Conservation (phyloP, 148 eudicot genomes). For the Tetragonia tetragonoides region DNA sequence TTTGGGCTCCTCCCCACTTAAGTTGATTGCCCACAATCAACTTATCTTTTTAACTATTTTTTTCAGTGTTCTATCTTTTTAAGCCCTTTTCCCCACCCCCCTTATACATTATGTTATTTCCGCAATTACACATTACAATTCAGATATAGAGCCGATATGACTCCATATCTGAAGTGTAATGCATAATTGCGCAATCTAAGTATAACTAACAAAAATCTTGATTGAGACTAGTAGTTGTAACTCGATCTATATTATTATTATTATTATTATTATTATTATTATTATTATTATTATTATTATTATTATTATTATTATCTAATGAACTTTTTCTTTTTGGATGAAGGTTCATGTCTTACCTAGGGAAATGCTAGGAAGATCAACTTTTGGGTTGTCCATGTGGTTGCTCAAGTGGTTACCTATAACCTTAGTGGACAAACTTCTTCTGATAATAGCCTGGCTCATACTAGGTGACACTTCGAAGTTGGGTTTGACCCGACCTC, state of each 20-base stretch:
- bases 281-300: no score
- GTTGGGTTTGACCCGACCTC: slow-evolving; percentile 56
- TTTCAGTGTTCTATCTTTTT: not conserved
- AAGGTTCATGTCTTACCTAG: slow-evolving; percentile 78
- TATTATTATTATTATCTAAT: not conserved
- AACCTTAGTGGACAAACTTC: slow-evolving; percentile 52
- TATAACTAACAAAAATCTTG: no score
- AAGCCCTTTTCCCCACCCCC: not conserved
- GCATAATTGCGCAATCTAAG: no score
- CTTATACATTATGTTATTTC: not conserved
- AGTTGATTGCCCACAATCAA: slow-evolving; percentile 9
- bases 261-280: no score
- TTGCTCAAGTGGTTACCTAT: slow-evolving; percentile 82
- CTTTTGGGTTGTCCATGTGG: slow-evolving; percentile 84
- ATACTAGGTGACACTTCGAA: slow-evolving; percentile 59
- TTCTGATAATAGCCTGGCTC: slow-evolving; percentile 50
- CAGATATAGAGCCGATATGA: no score
- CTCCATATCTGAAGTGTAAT: no score
- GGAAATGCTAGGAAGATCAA: slow-evolving; percentile 80
- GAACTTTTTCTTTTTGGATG: slow-evolving; percentile 3
- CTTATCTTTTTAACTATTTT: not conserved
- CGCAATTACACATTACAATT: no score
- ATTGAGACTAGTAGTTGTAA: no score
- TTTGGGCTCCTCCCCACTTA: slow-evolving; percentile 15
- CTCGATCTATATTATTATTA: no score